Percentiles rank a stretch among this genome's conserved stretches.
Evolutionary conservation across 2,329 filamentous ascomycete genomes (phyloP).

Genomic region (Cordyceps pruinosa): DNA sequence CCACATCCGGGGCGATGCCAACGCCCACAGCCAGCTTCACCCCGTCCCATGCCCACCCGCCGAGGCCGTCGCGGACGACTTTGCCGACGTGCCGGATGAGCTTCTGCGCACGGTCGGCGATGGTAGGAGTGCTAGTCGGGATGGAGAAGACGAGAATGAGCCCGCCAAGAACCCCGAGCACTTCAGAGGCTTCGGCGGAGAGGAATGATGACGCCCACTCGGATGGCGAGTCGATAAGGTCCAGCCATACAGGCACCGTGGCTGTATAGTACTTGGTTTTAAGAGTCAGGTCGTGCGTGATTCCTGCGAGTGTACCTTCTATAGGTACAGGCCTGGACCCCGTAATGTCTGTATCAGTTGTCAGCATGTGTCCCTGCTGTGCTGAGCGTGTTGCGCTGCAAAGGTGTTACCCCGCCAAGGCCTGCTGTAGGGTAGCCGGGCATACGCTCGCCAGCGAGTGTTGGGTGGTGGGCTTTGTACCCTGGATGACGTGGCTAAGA

Average conservation of each 20-base stretch:
- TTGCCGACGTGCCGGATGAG: constrained; percentile 47
- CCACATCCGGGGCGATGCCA: constrained; percentile 36
- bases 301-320: constrained; percentile 46
- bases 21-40: constrained; percentile 54
- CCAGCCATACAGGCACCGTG: constrained; percentile 59
- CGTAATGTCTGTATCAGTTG: constrained; percentile 41
- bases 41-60: constrained; percentile 59
- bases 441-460: neutral
- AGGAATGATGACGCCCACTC: constrained; percentile 56
- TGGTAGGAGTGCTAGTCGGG: constrained; percentile 13
- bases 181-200: constrained; percentile 53
- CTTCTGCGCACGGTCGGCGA: constrained; percentile 22
- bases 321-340: constrained; percentile 36
- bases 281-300: constrained; percentile 49
- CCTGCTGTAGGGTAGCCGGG: neutral
- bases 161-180: constrained; percentile 53
- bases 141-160: constrained; percentile 40
- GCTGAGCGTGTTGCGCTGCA: neutral
- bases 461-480: constrained; percentile 26
- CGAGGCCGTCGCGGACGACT: constrained; percentile 50
- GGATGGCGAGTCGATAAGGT: constrained; percentile 44
- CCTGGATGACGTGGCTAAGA: constrained; percentile 46
- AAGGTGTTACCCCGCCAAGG: too few species aligned
- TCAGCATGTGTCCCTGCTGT: neutral
- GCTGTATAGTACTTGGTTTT: constrained; percentile 56